Evolutionary conservation across 306 rosid genomes (phyloP).

Genomic region (Vachellia collinsii): DNA sequence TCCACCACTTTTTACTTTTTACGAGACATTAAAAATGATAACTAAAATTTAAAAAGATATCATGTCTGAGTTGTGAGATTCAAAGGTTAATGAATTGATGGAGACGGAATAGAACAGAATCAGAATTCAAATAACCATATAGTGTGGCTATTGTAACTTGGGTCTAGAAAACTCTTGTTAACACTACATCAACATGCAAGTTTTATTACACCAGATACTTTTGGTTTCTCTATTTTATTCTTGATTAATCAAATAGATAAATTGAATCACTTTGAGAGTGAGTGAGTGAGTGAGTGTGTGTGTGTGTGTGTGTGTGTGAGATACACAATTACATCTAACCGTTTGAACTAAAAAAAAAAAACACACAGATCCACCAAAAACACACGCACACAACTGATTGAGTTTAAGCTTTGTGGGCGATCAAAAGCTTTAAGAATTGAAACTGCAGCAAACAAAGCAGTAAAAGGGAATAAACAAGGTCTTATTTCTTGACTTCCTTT

Average conservation of each 20-base stretch:
- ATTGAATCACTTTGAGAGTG: background rate
- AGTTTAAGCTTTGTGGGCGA: background rate
- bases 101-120: background rate
- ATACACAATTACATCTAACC: background rate
- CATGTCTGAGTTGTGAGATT: background rate
- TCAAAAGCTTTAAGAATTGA: background rate
- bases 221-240: background rate
- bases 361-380: too few relatives aligned
- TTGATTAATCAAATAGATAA: background rate
- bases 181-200: background rate
- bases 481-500: background rate
- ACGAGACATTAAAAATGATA: background rate
- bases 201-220: background rate
- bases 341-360: too few relatives aligned
- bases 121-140: background rate
- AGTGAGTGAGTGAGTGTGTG: background rate
- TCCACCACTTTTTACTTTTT: background rate
- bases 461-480: background rate
- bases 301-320: background rate
- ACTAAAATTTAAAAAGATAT: background rate
- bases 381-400: background rate
- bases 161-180: background rate
- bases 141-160: background rate
- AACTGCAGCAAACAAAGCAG: background rate
- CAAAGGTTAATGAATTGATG: background rate